These are phyloP conservation scores for Heterobasidion annosum DNA, from an alignment of 1,284 basidiomycete species.

Conservation along the genomic window DNA sequence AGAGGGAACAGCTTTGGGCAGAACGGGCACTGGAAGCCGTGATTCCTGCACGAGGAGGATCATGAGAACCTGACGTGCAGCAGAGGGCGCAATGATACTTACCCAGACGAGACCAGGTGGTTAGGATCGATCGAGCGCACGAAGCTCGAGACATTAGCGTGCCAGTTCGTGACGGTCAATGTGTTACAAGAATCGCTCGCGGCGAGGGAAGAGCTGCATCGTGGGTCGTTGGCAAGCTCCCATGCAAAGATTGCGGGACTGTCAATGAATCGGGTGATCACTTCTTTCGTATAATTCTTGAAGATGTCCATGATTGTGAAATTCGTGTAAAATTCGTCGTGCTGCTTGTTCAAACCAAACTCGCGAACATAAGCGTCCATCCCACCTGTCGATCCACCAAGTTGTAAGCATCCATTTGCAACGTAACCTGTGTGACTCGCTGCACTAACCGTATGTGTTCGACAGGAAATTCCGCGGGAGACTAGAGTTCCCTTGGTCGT, in stretches of 20 bases:
- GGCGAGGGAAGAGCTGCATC: slow-evolving; percentile 46
- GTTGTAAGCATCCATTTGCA: background rate
- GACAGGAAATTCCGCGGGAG: slow-evolving; percentile 12
- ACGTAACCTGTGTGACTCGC: too few relatives aligned
- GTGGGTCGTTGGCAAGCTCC: slow-evolving; percentile 26
- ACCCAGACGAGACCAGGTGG: slow-evolving; percentile 59
- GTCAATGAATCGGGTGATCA: slow-evolving; percentile 15
- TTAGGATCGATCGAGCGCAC: slow-evolving; percentile 46
- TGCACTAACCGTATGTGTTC: slow-evolving; percentile 7
- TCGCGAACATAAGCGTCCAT: slow-evolving; percentile 14
- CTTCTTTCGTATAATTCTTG: slow-evolving; percentile 13
- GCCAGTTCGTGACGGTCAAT: slow-evolving; percentile 46
- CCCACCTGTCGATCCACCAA: slow-evolving; percentile 5
- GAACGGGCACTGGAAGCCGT: slow-evolving; percentile 48
- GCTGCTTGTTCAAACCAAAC: slow-evolving; percentile 7
- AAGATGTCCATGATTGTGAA: slow-evolving; percentile 11
- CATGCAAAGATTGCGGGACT: slow-evolving; percentile 15
- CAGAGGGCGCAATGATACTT: slow-evolving; percentile 11
- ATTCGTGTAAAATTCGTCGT: slow-evolving; percentile 12
- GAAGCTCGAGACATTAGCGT: slow-evolving; percentile 34
- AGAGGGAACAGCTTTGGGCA: slow-evolving; percentile 49
- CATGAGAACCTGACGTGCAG: background rate
- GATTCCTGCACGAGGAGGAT: slow-evolving; percentile 26
- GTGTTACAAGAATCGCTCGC: slow-evolving; percentile 35
- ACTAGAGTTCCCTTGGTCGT: slow-evolving; percentile 1